Conservation (phyloP, 2,329 filamentous ascomycete species). For the Raffaelea albimanens region DNA sequence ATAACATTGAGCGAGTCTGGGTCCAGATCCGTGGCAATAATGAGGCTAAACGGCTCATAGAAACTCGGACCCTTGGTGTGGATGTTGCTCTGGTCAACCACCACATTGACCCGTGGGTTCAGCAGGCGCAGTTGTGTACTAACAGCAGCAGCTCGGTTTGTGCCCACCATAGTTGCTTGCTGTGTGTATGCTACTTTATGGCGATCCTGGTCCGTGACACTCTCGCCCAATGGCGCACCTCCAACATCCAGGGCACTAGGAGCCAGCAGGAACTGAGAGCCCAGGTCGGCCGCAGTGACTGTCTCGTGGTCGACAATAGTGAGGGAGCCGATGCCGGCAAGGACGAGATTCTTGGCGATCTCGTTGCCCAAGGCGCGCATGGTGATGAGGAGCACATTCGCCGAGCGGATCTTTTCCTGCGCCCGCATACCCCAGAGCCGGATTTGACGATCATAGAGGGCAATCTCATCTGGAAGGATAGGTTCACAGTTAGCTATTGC, state of each 20-base stretch:
- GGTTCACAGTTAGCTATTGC: neutral
- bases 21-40: conserved; percentile 83
- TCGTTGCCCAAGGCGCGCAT: conserved; percentile 86
- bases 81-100: conserved; percentile 59
- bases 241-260: neutral
- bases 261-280: conserved; percentile 72
- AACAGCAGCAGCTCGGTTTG: conserved; percentile 77
- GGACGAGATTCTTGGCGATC: conserved; percentile 92
- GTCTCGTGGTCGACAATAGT: conserved; percentile 74
- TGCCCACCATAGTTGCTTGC: conserved; percentile 59
- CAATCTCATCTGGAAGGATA: conserved; percentile 70
- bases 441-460: conserved; percentile 94
- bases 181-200: conserved; percentile 73
- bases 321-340: conserved; percentile 83
- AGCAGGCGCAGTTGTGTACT: conserved; percentile 69
- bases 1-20: conserved; percentile 65
- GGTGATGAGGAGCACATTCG: conserved; percentile 82
- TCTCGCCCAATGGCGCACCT: conserved; percentile 31
- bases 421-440: conserved; percentile 94
- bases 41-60: conserved; percentile 71
- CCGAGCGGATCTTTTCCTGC: conserved; percentile 82
- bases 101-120: conserved; percentile 78
- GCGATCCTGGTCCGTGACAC: conserved; percentile 68
- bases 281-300: conserved; percentile 72
- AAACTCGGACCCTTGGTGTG: conserved; percentile 61